Evolutionary conservation across 2,329 filamentous ascomycete species (phyloP), one percentile per base, ranked within the genome.

Genomic region (Trichoderma koningii): DNA sequence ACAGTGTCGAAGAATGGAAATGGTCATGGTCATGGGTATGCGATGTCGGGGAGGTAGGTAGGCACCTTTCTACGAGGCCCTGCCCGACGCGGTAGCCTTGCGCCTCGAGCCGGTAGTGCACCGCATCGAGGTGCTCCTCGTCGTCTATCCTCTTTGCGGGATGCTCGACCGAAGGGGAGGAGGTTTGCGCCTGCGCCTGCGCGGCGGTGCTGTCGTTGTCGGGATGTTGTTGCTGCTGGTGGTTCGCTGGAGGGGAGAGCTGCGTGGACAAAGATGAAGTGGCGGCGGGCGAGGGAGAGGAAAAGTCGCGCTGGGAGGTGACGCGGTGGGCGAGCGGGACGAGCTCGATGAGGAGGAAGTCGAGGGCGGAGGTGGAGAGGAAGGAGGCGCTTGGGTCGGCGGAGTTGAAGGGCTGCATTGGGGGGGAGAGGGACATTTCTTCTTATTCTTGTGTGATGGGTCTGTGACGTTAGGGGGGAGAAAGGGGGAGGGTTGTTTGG

Each of bases 331-430:
- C 91, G 82, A 98, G 89, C 45, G 95, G 95, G 17, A 99, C 95
- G 63, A 99, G 87, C 81, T 99, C 95, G 75, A 98, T 98, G 71
- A 99, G 86, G 64, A 99, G 86, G 71, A 99, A 90, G 78, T 99
- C 95, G 72, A 99, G 87, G 76, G 91, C 93, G 55, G 94, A 95
- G 65, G 89, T 87, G 79, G 86, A 89, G 71, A 97, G 83, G 79
- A 93, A 91, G 67, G 87, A 87, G 66, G 90, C 89, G 66, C 83
- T 83, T 44, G 91, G 90, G 78, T 96, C 92, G 69, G 84, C 85
- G 70, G 87, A 82, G 77, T 89, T 90, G 81, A 86, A 89, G 15
- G 87, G 86, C 2, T 88, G 88, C 72, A 87, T 81, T 52, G 88
- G 83, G 51, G 86, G 79, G 69, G 93, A 89, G 80, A 92, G 90